A percentile compares a stretch with the other conserved stretches of the same genome.
Evolutionary conservation across 1,284 basidiomycete species (phyloP).

Genomic region (Rhodotorula sp.): DNA sequence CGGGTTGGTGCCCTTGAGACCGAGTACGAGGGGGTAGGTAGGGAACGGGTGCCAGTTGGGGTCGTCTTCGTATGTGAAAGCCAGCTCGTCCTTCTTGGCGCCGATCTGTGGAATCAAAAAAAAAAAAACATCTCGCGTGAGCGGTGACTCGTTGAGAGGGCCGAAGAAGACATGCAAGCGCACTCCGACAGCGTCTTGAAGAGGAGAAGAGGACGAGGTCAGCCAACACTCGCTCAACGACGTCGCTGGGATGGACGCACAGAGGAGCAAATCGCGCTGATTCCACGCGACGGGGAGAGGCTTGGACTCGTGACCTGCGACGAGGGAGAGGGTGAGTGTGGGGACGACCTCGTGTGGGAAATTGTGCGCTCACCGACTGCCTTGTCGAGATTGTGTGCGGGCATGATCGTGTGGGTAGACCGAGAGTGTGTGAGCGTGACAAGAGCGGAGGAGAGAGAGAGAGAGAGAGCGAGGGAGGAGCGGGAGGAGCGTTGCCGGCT

Average conservation of each 20-base stretch:
- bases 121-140: neutral
- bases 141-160: neutral
- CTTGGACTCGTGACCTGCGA: slow-evolving; percentile 44
- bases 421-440: neutral
- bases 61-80: slow-evolving; percentile 47
- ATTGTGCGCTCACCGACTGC: slow-evolving; percentile 21
- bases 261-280: slow-evolving; percentile 48
- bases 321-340: neutral
- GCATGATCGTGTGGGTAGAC: neutral
- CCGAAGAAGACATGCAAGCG: neutral
- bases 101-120: slow-evolving; percentile 40
- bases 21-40: slow-evolving; percentile 50
- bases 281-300: slow-evolving; percentile 49
- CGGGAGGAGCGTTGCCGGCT: neutral
- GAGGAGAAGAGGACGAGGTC: neutral
- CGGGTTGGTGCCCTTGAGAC: slow-evolving; percentile 37
- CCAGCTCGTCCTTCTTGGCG: slow-evolving; percentile 46
- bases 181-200: slow-evolving; percentile 1
- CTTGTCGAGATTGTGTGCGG: slow-evolving; percentile 22
- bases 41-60: slow-evolving; percentile 48
- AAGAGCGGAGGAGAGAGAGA: neutral
- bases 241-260: neutral
- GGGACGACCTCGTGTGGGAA: neutral
- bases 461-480: neutral
- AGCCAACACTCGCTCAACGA: neutral